These are phyloP conservation scores for Diutina scorzettiae DNA, from an alignment of 1,139 yeast species.

Conservation along the genomic window DNA sequence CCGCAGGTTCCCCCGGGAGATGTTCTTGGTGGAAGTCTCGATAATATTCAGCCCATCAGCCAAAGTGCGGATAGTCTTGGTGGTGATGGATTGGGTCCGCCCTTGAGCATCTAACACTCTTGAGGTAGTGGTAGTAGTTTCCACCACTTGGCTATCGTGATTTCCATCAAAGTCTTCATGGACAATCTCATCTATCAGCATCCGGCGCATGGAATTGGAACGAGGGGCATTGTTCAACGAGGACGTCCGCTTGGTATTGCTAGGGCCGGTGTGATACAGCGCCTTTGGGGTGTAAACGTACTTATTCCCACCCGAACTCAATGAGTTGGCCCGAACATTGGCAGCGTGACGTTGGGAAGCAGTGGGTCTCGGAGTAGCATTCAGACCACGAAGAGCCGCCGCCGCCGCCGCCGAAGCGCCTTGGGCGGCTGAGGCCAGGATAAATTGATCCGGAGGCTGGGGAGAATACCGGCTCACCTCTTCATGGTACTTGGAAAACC, in stretches of 20 bases:
- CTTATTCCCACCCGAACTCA: conserved; percentile 7
- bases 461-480: conserved; percentile 19
- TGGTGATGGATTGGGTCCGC: conserved; percentile 30
- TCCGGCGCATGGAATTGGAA: no score
- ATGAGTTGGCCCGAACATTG: conserved; percentile 7
- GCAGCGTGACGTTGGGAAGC: conserved; percentile 9
- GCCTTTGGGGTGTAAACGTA: conserved; percentile 31
- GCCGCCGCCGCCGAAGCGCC: conserved; percentile 32
- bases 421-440: conserved; percentile 16
- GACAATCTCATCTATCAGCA: conserved; percentile 5
- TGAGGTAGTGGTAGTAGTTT: conserved; percentile 32
- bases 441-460: conserved; percentile 10
- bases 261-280: conserved; percentile 24
- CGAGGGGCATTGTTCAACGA: conserved; percentile 6
- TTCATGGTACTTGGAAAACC: conserved; percentile 26
- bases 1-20: conserved; percentile 26
- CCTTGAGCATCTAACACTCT: conserved; percentile 33
- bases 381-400: conserved; percentile 29
- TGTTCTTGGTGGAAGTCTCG: conserved; percentile 34
- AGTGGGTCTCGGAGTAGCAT: conserved; percentile 8
- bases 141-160: conserved; percentile 18
- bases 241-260: neutral
- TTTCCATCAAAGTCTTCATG: conserved; percentile 14
- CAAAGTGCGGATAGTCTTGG: conserved; percentile 27
- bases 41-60: conserved; percentile 36